Evolutionary conservation across 169 alveolate species (phyloP).

Genomic region (Cyclospora cayetanensis): DNA sequence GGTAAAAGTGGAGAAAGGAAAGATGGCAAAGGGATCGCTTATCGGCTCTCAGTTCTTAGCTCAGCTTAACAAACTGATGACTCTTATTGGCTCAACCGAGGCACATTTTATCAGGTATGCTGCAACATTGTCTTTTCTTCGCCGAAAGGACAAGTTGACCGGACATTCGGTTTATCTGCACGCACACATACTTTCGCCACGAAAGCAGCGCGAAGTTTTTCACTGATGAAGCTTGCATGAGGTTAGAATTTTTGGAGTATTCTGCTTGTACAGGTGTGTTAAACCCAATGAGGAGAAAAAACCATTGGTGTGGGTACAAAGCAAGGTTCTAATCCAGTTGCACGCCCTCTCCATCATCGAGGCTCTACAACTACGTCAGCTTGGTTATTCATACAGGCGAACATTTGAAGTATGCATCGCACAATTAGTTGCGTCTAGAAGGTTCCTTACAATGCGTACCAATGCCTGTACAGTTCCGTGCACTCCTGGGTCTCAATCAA

Average conservation of each 20-base stretch:
- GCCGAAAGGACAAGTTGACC: too few species aligned
- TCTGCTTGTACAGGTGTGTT: conserved; percentile 77
- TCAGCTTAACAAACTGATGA: conserved; percentile 86
- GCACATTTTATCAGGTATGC: conserved; percentile 87
- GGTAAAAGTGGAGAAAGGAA: conserved; percentile 87
- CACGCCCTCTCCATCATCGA: conserved; percentile 91
- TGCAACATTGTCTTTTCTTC: neutral
- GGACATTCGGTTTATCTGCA: too few species aligned
- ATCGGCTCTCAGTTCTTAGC: conserved; percentile 91
- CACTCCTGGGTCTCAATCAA: too few species aligned
- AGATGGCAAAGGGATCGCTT: conserved; percentile 90
- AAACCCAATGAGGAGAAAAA: conserved; percentile 90
- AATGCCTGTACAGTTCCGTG: too few species aligned
- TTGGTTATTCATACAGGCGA: conserved; percentile 89
- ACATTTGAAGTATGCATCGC: conserved; percentile 55
- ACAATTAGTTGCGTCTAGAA: too few species aligned
- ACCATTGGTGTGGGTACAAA: conserved; percentile 87
- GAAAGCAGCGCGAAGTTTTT: neutral
- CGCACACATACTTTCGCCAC: too few species aligned
- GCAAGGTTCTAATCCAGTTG: conserved; percentile 88
- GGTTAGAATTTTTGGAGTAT: neutral
- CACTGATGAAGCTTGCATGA: neutral
- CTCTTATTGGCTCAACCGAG: conserved; percentile 87
- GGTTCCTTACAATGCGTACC: too few species aligned
- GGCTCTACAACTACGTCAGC: conserved; percentile 88